Conservation (phyloP, 164 flowering plant species). For the Saururus chinensis region DNA sequence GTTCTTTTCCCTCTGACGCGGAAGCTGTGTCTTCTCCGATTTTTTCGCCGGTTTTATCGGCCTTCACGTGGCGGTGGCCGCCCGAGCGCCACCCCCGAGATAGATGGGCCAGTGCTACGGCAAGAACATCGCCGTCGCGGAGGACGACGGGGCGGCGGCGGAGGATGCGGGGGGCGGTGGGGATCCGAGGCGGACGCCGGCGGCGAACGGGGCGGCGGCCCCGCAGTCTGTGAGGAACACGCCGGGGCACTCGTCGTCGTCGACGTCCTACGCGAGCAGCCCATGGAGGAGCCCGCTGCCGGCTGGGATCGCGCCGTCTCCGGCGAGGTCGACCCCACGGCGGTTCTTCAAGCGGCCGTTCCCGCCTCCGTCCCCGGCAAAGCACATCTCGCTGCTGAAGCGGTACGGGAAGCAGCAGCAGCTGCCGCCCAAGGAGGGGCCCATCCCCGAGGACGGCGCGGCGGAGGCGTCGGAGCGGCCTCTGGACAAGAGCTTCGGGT, state of each 20-base stretch:
- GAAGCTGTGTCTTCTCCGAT: not conserved
- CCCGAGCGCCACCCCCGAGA: too few species aligned
- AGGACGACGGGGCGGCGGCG: not conserved
- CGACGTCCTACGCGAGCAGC: constrained; percentile 16
- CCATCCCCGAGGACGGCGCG: constrained; percentile 75
- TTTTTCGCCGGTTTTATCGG: too few species aligned
- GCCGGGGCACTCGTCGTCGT: constrained; percentile 30
- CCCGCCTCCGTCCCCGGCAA: constrained; percentile 98
- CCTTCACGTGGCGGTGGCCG: constrained; percentile 2
- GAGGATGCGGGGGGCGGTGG: not conserved
- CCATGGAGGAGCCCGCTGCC: constrained; percentile 80
- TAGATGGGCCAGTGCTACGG: constrained; percentile 94
- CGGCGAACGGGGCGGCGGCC: constrained; percentile 14
- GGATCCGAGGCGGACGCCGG: constrained; percentile 16
- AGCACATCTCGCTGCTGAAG: constrained; percentile 73
- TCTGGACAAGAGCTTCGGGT: constrained; percentile 90
- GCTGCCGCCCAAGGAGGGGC: constrained; percentile 49
- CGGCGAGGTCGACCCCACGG: constrained; percentile 58
- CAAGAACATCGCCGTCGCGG: constrained; percentile 28
- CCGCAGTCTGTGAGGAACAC: constrained; percentile 19
- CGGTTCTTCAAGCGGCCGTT: constrained; percentile 73
- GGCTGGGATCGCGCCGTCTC: constrained; percentile 63
- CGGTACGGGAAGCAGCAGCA: constrained; percentile 31
- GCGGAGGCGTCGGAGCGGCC: constrained; percentile 23
- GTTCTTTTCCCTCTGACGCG: not conserved